Base-by-base conservation (phyloP, 805 yeast species). In the Starmerella bombicola region DNA sequence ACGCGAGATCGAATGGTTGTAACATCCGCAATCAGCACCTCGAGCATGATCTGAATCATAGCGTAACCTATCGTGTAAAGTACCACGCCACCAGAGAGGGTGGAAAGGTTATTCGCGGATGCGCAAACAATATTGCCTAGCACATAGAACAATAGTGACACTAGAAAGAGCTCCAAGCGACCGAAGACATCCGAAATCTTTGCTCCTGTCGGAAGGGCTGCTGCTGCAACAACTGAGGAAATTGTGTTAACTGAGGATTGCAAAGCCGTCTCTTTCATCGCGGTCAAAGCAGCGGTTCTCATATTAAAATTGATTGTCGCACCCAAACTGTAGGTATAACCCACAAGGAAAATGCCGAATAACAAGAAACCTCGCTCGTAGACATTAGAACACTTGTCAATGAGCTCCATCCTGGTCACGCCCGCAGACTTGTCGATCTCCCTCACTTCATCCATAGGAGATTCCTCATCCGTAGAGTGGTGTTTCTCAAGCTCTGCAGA, bases 1-100 rank as follows among this genome's bases (percentile, higher is more conserved):
- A 80, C 66, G 64, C 91, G 73, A 80, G 84, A 77, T 56, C 73
- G 77, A 53, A 80, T 65, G 46, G 69, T 66, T 6, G 86, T 76
- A 53, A 73, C 66, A 58, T 80, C 93, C 2, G 82, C 76, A 44
- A 74, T 56, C 32, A 79, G 63, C 29, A 80, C 61, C 49, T 74
- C 68, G 26, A 78, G 56, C 36, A 76, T 58, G 39, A 80, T 62
- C 29, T 73, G 63, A 18, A 74, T 66, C 45, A 86, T 84, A 23
- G 78, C 71, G 56, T 73, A 78, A 9, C 93, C 79, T 41, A 66
- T 47, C 35, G 62, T 64, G 51, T 68, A 69, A 30, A 71, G 57
- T 15, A 78, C 74, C 1, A 79, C 69, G 50, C 83, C 85, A 18
- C 74, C 83, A 37, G 79, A 76, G 48, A 69, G 76, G 15, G 72